Evolutionary conservation across 2,329 filamentous ascomycete genomes (phyloP), one percentile per base, ranked within the genome.

Genomic region (Cercospora sojina): DNA sequence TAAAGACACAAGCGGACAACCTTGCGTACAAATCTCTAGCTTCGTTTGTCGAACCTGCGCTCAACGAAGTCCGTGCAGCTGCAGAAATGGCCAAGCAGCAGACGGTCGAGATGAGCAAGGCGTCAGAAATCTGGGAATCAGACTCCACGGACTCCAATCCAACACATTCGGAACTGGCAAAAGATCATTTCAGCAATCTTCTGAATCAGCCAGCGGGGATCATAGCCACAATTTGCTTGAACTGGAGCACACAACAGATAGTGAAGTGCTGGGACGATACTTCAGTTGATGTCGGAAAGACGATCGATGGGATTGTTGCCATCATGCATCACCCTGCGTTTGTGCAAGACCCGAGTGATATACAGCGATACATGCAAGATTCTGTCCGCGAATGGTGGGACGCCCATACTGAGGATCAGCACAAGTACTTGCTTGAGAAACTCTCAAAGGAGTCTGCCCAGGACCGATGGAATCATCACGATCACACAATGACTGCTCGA

Each of bases 121-220:
- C 53, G 18, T 57, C 53, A 31, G 31, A 57, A 16, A 57, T 57
- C 7, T 57, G 53, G 53, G 90, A 41, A 31, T 32, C 23, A 29
- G 55, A 90, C 4, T 95, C 91, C 91, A 91, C 86, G 25, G 88
- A 94, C 81, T 88, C 89, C 1, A 89, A 95, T 75, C 91, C 91
- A 8, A 94, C 91, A 1, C 91, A 93, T 79, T 92, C 90, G 3
- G 90, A 93, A 84, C 83, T 94, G 31, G 91, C 90, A 72, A 93
- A 94, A 80, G 91, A 94, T 70, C 91, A 94, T 75, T 94, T 97
- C 78, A 91, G 90, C 70, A 95, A 95, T 75, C 83, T 89, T 43
- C 84, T 97, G 67, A 97, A 97, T 77, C 92, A 96, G 76, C 85
- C 92, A 55, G 93, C 92, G 51, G 93, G 93, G 3, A 35, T 57